Evolutionary conservation across 225 moss, liverwort and hornwort species (phyloP), one percentile per base, ranked within the genome.

Genomic region (Physcomitrellopsis africana): DNA sequence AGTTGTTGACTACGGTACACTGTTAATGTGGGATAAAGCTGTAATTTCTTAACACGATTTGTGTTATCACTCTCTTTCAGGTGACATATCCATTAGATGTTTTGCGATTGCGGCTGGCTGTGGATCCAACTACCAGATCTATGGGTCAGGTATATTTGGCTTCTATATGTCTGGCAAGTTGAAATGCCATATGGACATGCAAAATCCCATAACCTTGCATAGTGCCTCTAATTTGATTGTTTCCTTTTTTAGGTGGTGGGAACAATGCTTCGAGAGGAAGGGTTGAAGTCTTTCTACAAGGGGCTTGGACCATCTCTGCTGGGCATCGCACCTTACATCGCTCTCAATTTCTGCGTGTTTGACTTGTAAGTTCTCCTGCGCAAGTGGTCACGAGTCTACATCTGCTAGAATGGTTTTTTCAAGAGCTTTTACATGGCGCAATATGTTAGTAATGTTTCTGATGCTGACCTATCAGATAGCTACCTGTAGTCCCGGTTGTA

Each of bases 301-400:
- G 93, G 93, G 10, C 76, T 94, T 68, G 93, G 93, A 29, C 93
- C 93, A 51, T 94, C 93, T 45, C 86, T 94, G 51, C 68, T 94
- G 77, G 93, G 91, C 69, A 94, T 94, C 63, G 91, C 93, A 63
- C 93, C 93, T 41, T 94, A 91, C 65, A 94, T 94, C 42, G 93
- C 93, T 32, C 81, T 94, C 63, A 94, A 94, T 71, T 91, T 94
- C 77, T 91, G 89, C 71, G 80, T 91, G 37, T 94, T 94, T 82
- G 93, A 94, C 80, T 78, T 94, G 89, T 89, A 81, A 80, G 89
- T 74, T 56, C 42, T 51, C 22, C 22, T 42, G 3, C 51, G 51
- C n/a, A 60, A 60, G 37, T 49, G 49, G 1, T 67, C 51, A 60
- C 17, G 16, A 60, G 51, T 68, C 48, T 47, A 58, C 57, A 46